Percentiles rank a stretch among this genome's conserved stretches.
Conservation (phyloP, 441 rosid species). For the Arabidopsis hybrid region DNA sequence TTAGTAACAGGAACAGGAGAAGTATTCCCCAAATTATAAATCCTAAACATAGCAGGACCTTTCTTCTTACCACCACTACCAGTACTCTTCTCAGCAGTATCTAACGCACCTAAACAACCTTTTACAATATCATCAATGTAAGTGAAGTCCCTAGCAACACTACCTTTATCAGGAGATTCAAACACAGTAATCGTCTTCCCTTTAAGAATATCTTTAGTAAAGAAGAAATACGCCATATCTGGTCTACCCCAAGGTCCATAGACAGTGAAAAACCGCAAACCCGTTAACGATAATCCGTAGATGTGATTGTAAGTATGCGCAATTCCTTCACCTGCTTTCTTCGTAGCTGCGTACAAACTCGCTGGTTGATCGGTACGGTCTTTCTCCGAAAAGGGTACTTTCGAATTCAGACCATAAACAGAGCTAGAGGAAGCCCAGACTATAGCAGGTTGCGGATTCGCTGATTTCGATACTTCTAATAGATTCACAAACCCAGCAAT, state of each 20-base stretch:
- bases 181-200: slow-evolving; percentile 64
- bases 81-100: slow-evolving; percentile 81
- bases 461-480: slow-evolving; percentile 64
- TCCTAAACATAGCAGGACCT: slow-evolving; percentile 65
- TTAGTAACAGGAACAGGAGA: slow-evolving; percentile 68
- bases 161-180: slow-evolving; percentile 63
- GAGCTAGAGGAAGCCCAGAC: slow-evolving; percentile 88
- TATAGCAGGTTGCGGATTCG: slow-evolving; percentile 67
- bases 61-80: slow-evolving; percentile 83
- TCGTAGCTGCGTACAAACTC: slow-evolving; percentile 81
- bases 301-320: slow-evolving; percentile 80
- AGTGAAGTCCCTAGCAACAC: slow-evolving; percentile 83
- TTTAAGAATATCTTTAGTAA: slow-evolving; percentile 69
- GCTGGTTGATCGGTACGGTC: slow-evolving; percentile 82
- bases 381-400: slow-evolving; percentile 81
- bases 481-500: slow-evolving; percentile 70
- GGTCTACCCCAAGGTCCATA: slow-evolving; percentile 93
- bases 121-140: slow-evolving; percentile 81
- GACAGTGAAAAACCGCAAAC: slow-evolving; percentile 82
- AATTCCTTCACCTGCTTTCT: slow-evolving; percentile 82
- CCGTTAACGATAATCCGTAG: slow-evolving; percentile 79
- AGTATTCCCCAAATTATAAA: slow-evolving; percentile 83
- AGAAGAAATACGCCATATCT: slow-evolving; percentile 86
- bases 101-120: slow-evolving; percentile 79
- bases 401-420: slow-evolving; percentile 69